Evolutionary conservation across 108 stramenopile genomes (phyloP).

Genomic region (Poteriospumella lacustris): DNA sequence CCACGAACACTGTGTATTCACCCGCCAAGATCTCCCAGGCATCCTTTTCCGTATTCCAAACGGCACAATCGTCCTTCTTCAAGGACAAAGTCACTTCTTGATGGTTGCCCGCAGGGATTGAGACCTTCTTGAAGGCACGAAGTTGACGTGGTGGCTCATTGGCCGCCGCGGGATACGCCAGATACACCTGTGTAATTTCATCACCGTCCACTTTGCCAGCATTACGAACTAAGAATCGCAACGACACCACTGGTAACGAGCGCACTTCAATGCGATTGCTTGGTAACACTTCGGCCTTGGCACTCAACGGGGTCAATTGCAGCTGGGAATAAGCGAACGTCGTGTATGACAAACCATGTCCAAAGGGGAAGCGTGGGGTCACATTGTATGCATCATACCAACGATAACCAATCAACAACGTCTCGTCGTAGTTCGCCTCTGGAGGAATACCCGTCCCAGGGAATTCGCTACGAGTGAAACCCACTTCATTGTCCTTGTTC

Average conservation of each 20-base stretch:
- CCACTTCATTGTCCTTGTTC: constrained; percentile 25
- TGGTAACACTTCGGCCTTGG: too few relatives aligned
- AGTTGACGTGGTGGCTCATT: constrained; percentile 1
- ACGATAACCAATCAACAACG: constrained; percentile 66
- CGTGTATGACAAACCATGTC: constrained; percentile 64
- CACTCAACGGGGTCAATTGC: background rate
- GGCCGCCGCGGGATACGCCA: background rate
- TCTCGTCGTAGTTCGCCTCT: constrained; percentile 59
- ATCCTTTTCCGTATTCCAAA: constrained; percentile 7
- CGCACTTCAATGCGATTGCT: too few relatives aligned
- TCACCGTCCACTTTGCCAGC: background rate
- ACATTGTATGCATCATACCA: constrained; percentile 51
- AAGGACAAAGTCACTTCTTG: background rate
- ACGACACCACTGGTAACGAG: background rate
- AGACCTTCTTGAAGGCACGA: constrained; percentile 20
- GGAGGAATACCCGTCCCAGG: constrained; percentile 1
- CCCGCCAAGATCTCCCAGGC: constrained; percentile 9
- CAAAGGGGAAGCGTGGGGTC: constrained; percentile 64
- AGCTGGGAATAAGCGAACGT: constrained; percentile 56
- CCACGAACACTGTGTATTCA: constrained; percentile 1
- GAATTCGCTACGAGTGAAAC: constrained; percentile 28
- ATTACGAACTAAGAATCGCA: background rate
- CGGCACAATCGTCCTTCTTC: background rate
- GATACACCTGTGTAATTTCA: constrained; percentile 19
- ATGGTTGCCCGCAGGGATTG: background rate